Conservation (phyloP, 176 grass and related monocot species). For the Aegilops sharonensis region DNA sequence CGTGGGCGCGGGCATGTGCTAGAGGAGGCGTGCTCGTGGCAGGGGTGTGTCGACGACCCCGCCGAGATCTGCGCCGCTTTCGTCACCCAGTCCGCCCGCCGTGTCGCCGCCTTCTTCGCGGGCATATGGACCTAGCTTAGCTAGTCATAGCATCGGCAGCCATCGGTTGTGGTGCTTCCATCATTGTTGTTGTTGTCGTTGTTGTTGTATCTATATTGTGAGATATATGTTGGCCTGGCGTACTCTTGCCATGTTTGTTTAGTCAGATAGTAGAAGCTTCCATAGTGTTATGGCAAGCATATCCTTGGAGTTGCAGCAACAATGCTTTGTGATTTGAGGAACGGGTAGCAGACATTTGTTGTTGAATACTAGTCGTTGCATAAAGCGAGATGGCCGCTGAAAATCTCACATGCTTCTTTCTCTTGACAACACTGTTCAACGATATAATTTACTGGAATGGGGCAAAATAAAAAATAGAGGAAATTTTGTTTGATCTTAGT, state of each 20-base stretch:
- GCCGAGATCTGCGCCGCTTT: constrained; percentile 24
- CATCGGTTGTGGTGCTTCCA: background rate
- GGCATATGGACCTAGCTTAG: constrained; percentile 22
- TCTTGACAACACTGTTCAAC: background rate
- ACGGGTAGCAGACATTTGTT: background rate
- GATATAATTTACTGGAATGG: background rate
- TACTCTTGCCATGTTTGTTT: background rate
- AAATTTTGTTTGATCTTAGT: too few species aligned
- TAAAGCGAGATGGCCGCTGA: too few species aligned
- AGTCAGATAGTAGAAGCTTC: background rate
- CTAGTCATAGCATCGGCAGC: background rate
- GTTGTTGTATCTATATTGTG: background rate
- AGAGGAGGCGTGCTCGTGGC: constrained; percentile 29
- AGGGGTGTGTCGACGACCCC: constrained; percentile 38
- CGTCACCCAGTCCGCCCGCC: constrained; percentile 12
- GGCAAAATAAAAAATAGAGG: too few species aligned
- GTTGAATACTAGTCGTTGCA: too few species aligned
- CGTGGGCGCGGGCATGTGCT: constrained; percentile 20
- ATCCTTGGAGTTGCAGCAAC: background rate
- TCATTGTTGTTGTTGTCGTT: background rate
- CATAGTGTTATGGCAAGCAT: background rate
- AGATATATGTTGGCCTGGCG: background rate
- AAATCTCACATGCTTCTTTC: background rate
- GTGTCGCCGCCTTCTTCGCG: constrained; percentile 27
- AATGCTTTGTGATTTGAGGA: background rate